Evolutionary conservation across 176 grass and related monocot species (phyloP).

Genomic region (sorghum (Sorghum bicolor)): DNA sequence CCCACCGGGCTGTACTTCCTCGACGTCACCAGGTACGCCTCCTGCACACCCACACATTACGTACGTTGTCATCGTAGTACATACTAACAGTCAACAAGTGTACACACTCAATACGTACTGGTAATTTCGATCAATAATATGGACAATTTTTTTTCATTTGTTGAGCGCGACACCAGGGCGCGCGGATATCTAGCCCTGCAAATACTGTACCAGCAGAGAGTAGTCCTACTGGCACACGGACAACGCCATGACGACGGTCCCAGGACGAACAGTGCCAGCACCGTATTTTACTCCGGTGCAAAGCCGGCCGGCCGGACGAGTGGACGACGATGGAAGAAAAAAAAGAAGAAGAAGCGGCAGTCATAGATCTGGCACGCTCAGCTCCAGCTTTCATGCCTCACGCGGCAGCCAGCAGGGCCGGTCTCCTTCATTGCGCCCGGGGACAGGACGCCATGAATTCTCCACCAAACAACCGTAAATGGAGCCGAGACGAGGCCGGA

Average conservation of each 20-base stretch:
- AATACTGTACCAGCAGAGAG: too few relatives aligned
- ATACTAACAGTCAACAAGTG: background rate
- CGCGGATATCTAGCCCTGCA: too few relatives aligned
- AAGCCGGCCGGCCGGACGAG: background rate
- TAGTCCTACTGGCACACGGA: too few relatives aligned
- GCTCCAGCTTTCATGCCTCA: slow-evolving; percentile 20
- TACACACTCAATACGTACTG: background rate
- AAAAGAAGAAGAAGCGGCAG: background rate
- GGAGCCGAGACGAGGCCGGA: background rate
- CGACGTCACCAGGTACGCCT: slow-evolving; percentile 64
- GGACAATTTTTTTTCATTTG: background rate
- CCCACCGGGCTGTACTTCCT: slow-evolving; percentile 65
- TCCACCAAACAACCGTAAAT: slow-evolving; percentile 41
- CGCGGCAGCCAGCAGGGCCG: background rate
- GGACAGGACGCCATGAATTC: slow-evolving; percentile 35
- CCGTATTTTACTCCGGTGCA: slow-evolving; percentile 25
- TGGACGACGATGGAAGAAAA: background rate
- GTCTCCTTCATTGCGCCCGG: slow-evolving; percentile 36
- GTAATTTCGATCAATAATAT: background rate
- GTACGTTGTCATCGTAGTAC: background rate
- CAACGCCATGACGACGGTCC: background rate
- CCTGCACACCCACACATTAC: slow-evolving; percentile 25
- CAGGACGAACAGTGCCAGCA: background rate
- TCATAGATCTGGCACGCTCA: background rate
- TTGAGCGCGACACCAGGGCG: background rate